Conservation (phyloP, 164 flowering plant species). For the Liquidambar formosana region DNA sequence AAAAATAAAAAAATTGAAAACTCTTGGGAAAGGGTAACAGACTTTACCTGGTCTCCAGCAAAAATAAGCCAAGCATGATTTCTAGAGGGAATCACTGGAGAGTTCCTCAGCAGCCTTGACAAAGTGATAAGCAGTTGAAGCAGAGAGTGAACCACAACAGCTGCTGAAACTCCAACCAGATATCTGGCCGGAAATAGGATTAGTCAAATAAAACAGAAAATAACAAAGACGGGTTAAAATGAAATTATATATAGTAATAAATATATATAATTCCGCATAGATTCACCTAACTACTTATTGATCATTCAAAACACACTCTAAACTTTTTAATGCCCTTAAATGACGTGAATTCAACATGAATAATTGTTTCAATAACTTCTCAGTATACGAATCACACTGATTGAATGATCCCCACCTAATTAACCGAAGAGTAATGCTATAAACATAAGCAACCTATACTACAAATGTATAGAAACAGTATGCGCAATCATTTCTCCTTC, state of each 20-base stretch:
- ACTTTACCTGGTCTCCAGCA: constrained; percentile 76
- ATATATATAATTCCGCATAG: neutral
- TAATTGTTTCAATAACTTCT: neutral
- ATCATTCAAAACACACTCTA: neutral
- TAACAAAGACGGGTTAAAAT: neutral
- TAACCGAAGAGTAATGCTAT: neutral
- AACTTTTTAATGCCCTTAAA: neutral
- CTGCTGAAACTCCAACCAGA: constrained; percentile 71
- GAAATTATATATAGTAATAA: neutral
- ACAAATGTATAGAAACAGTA: no score
- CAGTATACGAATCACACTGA: neutral
- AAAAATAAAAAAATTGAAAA: no score
- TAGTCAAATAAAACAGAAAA: neutral
- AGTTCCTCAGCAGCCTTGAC: constrained; percentile 42
- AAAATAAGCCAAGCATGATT: constrained; percentile 76
- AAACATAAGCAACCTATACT: no score
- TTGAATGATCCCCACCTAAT: neutral
- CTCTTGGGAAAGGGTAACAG: neutral
- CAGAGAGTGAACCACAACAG: constrained; percentile 65
- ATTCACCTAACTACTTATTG: neutral
- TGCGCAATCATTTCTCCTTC: no score
- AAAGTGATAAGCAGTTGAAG: constrained; percentile 62
- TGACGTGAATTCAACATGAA: neutral
- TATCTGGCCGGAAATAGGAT: constrained; percentile 42
- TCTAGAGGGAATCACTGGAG: constrained; percentile 61